Conservation (phyloP, 768 basidiomycete genomes). For the Kockovaella imperatae region DNA sequence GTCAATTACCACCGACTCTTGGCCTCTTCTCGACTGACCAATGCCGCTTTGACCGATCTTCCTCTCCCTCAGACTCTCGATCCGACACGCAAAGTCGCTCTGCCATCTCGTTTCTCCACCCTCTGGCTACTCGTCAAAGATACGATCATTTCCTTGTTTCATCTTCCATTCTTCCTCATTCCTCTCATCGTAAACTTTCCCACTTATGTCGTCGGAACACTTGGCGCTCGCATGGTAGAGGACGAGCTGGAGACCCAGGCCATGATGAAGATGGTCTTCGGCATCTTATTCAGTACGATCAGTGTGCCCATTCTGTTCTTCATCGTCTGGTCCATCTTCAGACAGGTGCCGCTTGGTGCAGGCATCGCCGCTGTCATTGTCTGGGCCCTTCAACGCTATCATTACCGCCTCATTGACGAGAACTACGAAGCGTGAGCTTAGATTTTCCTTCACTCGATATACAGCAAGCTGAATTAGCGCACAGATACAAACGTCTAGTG, state of each 20-base stretch:
- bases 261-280: constrained; percentile 90
- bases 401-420: constrained; percentile 78
- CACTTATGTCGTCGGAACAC: constrained; percentile 69
- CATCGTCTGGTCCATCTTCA: constrained; percentile 73
- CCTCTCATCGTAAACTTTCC: constrained; percentile 59
- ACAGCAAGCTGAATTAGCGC: constrained; percentile 10
- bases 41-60: constrained; percentile 72
- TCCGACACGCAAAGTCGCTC: constrained; percentile 61
- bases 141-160: constrained; percentile 60
- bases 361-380: constrained; percentile 61
- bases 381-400: constrained; percentile 74
- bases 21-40: constrained; percentile 70
- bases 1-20: constrained; percentile 83
- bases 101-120: constrained; percentile 77
- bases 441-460: background rate
- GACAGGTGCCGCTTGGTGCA: constrained; percentile 66
- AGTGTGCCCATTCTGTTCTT: constrained; percentile 81
- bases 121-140: constrained; percentile 70
- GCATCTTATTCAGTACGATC: constrained; percentile 61
- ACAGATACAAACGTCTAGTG: constrained; percentile 72
- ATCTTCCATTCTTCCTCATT: constrained; percentile 80
- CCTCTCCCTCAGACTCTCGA: constrained; percentile 78
- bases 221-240: constrained; percentile 65
- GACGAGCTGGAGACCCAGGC: constrained; percentile 92
- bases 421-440: constrained; percentile 65